Conservation (phyloP, 2,329 filamentous ascomycete species). For the Aureobasidium lini region DNA sequence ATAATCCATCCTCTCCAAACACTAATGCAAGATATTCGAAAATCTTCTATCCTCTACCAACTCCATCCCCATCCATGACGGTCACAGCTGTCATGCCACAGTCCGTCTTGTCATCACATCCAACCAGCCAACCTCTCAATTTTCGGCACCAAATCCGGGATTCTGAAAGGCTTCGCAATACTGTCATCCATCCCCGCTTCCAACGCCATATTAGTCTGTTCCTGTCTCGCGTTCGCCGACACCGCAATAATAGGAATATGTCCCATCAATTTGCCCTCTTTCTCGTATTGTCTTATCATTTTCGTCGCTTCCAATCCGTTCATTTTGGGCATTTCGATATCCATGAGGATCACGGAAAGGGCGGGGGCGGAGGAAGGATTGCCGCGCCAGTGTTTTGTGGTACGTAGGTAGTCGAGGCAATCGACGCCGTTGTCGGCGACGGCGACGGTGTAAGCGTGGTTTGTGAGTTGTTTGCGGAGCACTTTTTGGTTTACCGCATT, state of each 20-base stretch:
- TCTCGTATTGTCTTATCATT: conserved; percentile 60
- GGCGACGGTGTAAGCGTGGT: conserved; percentile 29
- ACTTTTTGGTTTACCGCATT: conserved; percentile 37
- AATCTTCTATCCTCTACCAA: not conserved
- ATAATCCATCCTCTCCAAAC: too few species aligned
- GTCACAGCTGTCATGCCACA: not conserved
- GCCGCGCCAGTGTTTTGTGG: conserved; percentile 16
- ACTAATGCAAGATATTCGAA: too few species aligned
- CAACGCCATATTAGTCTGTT: conserved; percentile 65
- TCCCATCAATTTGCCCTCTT: conserved; percentile 50
- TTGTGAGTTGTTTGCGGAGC: conserved; percentile 31
- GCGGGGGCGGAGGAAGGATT: not conserved
- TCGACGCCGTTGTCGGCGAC: conserved; percentile 34
- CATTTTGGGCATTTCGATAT: conserved; percentile 64
- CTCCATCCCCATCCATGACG: not conserved
- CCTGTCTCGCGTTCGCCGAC: conserved; percentile 67
- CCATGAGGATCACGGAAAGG: conserved; percentile 56
- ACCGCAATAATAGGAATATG: conserved; percentile 73
- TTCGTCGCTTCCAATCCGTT: conserved; percentile 67
- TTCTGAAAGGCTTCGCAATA: conserved; percentile 16
- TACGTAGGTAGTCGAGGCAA: conserved; percentile 27
- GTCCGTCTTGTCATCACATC: not conserved
- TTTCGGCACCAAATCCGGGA: conserved; percentile 11
- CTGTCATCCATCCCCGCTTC: conserved; percentile 56
- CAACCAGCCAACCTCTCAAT: conserved; percentile 6